Evolutionary conservation across 306 rosid genomes (phyloP), one percentile per base, ranked within the genome.

Genomic region (Lablab purpureus): DNA sequence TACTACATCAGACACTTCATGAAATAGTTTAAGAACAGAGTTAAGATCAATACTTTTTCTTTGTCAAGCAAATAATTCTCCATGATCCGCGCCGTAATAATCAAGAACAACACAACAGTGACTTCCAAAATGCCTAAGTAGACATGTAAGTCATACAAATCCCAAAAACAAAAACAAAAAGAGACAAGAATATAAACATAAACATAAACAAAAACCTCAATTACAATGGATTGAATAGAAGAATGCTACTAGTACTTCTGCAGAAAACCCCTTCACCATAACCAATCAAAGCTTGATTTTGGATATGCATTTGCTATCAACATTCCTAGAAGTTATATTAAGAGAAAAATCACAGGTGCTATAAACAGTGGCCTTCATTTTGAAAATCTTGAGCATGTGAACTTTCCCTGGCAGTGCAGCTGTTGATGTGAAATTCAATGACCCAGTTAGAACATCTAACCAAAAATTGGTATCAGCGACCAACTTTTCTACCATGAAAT

Each of bases 391-490:
- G 0, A 91, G 43, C 21, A 70, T 1, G 23, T 22, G 71, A 37
- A 63, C 84, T 82, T 81, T 82, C 30, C 92, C 92, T 17, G 71
- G 84, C 5, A 89, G 45, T 25, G 19, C 2, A 18, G 89, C 41
- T 1, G 27, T 69, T 7, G 90, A 85, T 34, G 78, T 82, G 72
- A 91, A 30, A 66, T 62, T 84, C 67, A 89, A 59, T 9, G 37
- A 43, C 55, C 84, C 84, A 28, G 0, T 1, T 5, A 2, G 1
- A 18, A 66, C 0, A 5, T 88, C 81, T 0, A 0, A 0, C n/a
- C 1, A 51, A 34, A 85, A 83, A 0, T 9, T 10, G 1, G 77
- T 78, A 78, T 74, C 55, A 3, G 0, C 0, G 0, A 85, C 1
- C 72, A 85, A 32, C 59, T 76, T 76, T 18, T 17, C 49, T 0